phyloP scores from a whole-genome alignment of 108 stramenopile species.

The Parmales sp. region DNA sequence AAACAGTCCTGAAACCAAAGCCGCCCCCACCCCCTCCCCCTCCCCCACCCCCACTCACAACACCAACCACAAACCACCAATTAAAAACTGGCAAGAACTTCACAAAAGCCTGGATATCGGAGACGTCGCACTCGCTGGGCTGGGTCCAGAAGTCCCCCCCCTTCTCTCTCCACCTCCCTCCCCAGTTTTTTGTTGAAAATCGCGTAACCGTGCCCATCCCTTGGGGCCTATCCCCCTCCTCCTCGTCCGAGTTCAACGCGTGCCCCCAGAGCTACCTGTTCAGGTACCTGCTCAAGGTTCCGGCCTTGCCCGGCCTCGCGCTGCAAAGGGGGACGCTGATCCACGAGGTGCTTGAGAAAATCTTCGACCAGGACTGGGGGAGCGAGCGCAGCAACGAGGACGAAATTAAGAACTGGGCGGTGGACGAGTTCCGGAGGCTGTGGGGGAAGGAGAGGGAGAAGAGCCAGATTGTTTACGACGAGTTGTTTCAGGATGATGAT shows the following conservation, averaged over 20 bases:
- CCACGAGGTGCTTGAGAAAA: conserved; percentile 64
- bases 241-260: conserved; percentile 54
- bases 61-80: too few species aligned
- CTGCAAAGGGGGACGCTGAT: conserved; percentile 61
- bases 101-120: too few species aligned
- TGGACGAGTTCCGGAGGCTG: conserved; percentile 39
- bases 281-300: conserved; percentile 56
- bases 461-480: not conserved
- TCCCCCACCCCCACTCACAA: too few species aligned
- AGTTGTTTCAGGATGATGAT: too few species aligned
- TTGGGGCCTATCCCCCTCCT: conserved; percentile 59
- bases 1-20: too few species aligned
- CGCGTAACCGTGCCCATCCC: conserved; percentile 50
- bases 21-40: too few species aligned
- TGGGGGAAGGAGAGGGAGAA: not conserved
- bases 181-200: too few species aligned
- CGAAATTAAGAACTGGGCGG: too few species aligned
- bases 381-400: conserved; percentile 50
- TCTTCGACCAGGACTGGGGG: conserved; percentile 40
- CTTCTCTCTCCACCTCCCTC: too few species aligned
- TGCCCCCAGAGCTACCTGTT: conserved; percentile 79
- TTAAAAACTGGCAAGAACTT: too few species aligned
- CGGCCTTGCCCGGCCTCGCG: conserved; percentile 44
- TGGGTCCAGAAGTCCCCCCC: too few species aligned
- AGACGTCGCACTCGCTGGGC: too few species aligned